A percentile compares a stretch with the other conserved stretches of the same genome.
phyloP scores from a whole-genome alignment of 306 rosid species.

The Prunus salicina region DNA sequence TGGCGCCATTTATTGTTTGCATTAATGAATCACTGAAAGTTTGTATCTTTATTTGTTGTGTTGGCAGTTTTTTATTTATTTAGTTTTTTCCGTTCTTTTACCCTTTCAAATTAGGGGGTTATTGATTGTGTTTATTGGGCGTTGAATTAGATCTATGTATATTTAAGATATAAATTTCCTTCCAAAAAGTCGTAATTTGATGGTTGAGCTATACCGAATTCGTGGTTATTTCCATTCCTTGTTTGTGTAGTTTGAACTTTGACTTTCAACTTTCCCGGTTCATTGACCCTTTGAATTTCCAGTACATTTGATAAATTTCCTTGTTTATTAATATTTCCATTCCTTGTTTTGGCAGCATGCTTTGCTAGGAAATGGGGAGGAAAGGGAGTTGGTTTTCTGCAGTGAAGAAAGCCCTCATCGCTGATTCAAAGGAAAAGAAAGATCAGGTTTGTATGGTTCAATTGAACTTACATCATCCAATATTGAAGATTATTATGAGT shows the following conservation, averaged over 20 bases:
- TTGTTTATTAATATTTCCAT: not conserved
- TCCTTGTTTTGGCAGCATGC: slow-evolving; percentile 26
- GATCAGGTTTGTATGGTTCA: slow-evolving; percentile 55
- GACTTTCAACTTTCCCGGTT: slow-evolving; percentile 8
- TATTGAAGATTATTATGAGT: not conserved
- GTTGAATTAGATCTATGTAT: slow-evolving; percentile 17
- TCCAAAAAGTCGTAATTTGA: too few species aligned
- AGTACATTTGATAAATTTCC: not conserved
- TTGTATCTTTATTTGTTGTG: slow-evolving; percentile 10
- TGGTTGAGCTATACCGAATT: not conserved
- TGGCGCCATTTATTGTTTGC: slow-evolving; percentile 19
- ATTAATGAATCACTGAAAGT: slow-evolving; percentile 13
- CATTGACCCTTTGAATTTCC: slow-evolving; percentile 18
- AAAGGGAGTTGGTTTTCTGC: slow-evolving; percentile 84
- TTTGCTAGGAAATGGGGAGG: slow-evolving; percentile 70
- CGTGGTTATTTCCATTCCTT: not conserved
- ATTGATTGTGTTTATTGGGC: slow-evolving; percentile 8
- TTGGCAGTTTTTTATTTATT: slow-evolving; percentile 9
- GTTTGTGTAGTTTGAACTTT: slow-evolving; percentile 7
- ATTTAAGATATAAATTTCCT: not conserved
- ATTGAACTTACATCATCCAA: not conserved
- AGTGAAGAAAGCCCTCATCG: slow-evolving; percentile 64
- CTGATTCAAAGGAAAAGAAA: slow-evolving; percentile 57
- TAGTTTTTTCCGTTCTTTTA: not conserved
- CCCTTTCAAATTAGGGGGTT: slow-evolving; percentile 8